Base-by-base conservation (phyloP, 257 asterid species). In the Schizonepeta tenuifolia region DNA sequence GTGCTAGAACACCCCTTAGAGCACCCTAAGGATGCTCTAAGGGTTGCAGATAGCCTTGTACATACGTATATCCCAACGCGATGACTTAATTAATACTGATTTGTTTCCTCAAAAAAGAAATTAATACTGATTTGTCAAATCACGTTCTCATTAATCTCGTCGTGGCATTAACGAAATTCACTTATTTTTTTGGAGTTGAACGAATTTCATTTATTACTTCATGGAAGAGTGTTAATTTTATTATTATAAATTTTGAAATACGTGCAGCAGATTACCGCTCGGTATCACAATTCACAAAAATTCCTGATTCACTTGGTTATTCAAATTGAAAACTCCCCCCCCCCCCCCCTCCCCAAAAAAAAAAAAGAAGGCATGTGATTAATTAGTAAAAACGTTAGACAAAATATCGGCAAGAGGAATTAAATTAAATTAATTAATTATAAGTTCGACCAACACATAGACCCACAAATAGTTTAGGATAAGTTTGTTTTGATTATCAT, bases 241-340 rank as follows among this genome's bases (percentile, higher is more conserved):
- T 3, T 54, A 70, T 9, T 5, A 36, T 11, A 60, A 22, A 51
- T 41, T 14, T 65, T 55, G 67, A 65, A 40, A 26, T 50, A 36
- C 47, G 70, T 59, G 65, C 70, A 58, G 70, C 70, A 47, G 44
- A 35, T 58, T 38, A 35, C 7, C 15, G 50, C 21, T 66, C 15
- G 26, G 17, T 66, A 6, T n/a, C n/a, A n/a, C n/a, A n/a, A n/a
- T n/a, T 38, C 13, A 38, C 55, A 64, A 28, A 63, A 36, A 26
- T 54, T 55, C 50, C 41, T 3, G 24, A 43, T n/a, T n/a, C 28
- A 14, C 50, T 43, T 43, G n/a, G n/a, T 12, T 43, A 11, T 12
- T 43, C 6, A 43, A 43, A 43, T 11, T 43, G n/a, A 12, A 43
- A 43, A 3, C 9, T 43, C 13, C 17, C 17, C 50, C 51, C 17